Evolutionary conservation across 1,139 yeast species (phyloP), one percentile per base, ranked within the genome.

Genomic region (Protomyces lactucae-debilis): DNA sequence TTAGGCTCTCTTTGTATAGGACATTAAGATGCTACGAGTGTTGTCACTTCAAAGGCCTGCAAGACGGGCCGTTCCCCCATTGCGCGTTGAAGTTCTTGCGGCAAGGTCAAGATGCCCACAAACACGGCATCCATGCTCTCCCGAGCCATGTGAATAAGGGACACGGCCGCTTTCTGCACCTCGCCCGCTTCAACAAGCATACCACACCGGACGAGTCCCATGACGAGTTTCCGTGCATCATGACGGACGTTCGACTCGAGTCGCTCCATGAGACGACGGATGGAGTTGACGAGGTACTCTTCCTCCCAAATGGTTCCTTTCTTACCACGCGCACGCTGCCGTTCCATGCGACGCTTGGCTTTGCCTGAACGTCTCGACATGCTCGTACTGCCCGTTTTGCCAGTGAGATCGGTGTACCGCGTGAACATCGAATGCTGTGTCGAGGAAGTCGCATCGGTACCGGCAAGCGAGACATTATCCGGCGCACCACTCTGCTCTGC

Each of bases 281-380:
- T 85, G 1, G 98, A 91, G 70, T 83, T 84, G 65, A 93, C 86
- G 67, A 95, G 83, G 74, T 95, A 95, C 74, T 93, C 99, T 73
- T 95, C 99, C 76, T 93, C 99, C 73, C 93, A 93, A 21, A 93
- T 88, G 3, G 98, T 92, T 52, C 98, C 98, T 78, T 93, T 93
- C 79, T 95, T 89, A 66, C 99, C 99, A 71, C 96, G 85, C 1
- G 99, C 99, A 68, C 85, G 83, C 78, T 95, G 95, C 72, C 99
- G 85, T 74, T 93, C 99, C 76, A 93, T 97, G 71, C 99, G 84
- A 75, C 97, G 89, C 68, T 85, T 84, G 75, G 92, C 93, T 77
- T 93, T 95, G 76, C 99, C 83, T 0, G 97, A 87, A 1, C 95
- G 97, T 32, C 98, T 97, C 53, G 63, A 59, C 37, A 52, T 55